These are phyloP conservation scores for Quercus variabilis DNA, from an alignment of 306 rosid species.

Conservation along the genomic window DNA sequence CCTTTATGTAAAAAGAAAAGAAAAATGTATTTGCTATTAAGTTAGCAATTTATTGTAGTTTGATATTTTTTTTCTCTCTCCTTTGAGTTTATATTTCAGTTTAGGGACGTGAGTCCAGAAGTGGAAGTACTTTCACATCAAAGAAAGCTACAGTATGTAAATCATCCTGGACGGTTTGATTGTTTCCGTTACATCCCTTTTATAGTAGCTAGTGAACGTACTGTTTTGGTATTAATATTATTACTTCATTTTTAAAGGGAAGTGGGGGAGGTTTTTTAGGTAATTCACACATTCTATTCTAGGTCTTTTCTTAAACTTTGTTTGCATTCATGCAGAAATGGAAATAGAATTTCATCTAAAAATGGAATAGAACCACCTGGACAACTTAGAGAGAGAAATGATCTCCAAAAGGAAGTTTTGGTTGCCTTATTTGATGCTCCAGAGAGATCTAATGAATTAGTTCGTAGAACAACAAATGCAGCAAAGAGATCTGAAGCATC, in stretches of 20 bases:
- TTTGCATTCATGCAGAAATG: conserved; percentile 30
- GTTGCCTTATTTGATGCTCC: conserved; percentile 48
- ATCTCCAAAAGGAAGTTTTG: conserved; percentile 60
- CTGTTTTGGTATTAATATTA: neutral
- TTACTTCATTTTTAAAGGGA: conserved; percentile 2
- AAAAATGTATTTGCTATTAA: neutral
- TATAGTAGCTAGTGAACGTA: conserved; percentile 8
- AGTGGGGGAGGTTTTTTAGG: neutral
- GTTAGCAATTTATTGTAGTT: neutral
- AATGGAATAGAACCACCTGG: conserved; percentile 27
- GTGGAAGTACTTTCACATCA: conserved; percentile 32
- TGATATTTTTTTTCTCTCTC: neutral
- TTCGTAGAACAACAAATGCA: conserved; percentile 32
- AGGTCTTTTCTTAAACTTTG: conserved; percentile 16
- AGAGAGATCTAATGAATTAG: conserved; percentile 36
- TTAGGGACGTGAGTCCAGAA: conserved; percentile 29
- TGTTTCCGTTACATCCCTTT: conserved; percentile 15
- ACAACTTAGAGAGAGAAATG: conserved; percentile 31
- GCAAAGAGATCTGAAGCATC: conserved; percentile 26
- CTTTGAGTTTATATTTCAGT: conserved; percentile 43
- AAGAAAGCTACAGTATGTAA: conserved; percentile 31
- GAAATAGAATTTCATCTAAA: conserved; percentile 22
- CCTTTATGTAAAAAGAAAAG: neutral
- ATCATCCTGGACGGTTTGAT: conserved; percentile 39
- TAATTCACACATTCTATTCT: conserved; percentile 22